Conservation (phyloP, 345 rosid genomes). For the Rhodomyrtus tomentosa region DNA sequence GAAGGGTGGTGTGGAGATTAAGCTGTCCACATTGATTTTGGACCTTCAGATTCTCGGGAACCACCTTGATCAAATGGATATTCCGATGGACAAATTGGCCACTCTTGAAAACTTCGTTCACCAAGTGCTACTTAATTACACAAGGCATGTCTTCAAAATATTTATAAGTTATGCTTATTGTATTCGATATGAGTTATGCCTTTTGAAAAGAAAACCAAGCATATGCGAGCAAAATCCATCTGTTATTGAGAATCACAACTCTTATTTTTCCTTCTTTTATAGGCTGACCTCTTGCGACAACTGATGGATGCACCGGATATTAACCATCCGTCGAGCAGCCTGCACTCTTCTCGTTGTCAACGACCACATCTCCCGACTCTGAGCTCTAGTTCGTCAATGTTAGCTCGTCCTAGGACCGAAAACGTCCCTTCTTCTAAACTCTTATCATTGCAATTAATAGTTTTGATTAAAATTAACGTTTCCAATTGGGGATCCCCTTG, state of each 20-base stretch:
- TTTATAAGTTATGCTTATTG: not conserved
- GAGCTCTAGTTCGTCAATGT: constrained; percentile 87
- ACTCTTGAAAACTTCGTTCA: constrained; percentile 81
- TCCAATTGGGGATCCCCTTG: not conserved
- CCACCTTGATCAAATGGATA: constrained; percentile 91
- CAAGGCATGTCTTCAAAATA: not conserved
- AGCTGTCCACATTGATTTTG: not conserved
- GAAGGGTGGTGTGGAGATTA: not conserved
- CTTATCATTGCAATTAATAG: not conserved
- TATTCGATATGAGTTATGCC: not conserved
- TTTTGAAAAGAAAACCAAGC: not conserved
- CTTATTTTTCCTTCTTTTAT: not conserved
- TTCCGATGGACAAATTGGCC: constrained; percentile 79
- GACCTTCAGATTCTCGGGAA: constrained; percentile 60
- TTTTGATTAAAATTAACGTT: not conserved
- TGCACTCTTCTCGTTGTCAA: constrained; percentile 70
- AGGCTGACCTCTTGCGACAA: constrained; percentile 92
- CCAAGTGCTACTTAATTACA: constrained; percentile 28
- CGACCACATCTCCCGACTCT: constrained; percentile 64
- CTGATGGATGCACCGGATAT: constrained; percentile 71
- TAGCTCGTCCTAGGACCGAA: constrained; percentile 71
- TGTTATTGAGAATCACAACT: not conserved
- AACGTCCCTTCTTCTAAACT: not conserved
- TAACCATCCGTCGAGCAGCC: constrained; percentile 85
- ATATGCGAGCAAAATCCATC: not conserved